Base-by-base conservation (phyloP, 192 early-diverging fungal species). In the Entomortierella beljakovae region DNA sequence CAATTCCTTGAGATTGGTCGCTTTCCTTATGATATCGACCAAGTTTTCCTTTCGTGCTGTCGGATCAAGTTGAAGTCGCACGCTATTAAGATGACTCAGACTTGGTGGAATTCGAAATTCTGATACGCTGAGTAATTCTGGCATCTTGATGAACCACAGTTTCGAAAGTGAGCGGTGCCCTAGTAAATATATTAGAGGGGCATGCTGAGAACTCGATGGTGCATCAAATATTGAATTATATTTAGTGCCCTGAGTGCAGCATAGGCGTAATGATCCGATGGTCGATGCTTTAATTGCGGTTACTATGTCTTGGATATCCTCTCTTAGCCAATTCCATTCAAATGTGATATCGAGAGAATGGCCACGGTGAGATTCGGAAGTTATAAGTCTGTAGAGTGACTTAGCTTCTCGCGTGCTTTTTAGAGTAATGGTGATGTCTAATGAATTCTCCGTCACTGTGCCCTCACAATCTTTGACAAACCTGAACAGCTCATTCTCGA, bases 371-470 rank as follows among this genome's bases (percentile, higher is more conserved):
- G 29, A 42, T 11, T 11, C 15, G 10, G 40, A 50, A 9, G 7
- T 33, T 9, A 62, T 26, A 31, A 62, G 23, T 31, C 25, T 62
- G 46, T 35, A 62, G 61, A 62, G 50, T 28, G 28, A 48, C 1
- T 16, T 42, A 11, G 61, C 61, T 13, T 62, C 46, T n/a, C 23
- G 23, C 16, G 28, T 22, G 16, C 26, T 32, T 48, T 46, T 48
- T 0, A 62, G 31, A 9, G 43, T 13, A 48, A 62, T 62, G 11
- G 15, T 50, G 20, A 62, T 29, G 13, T 23, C 46, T 16, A 49
- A 46, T 6, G 20, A 7, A 4, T 62, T 46, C 9, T 18, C 18
- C 51, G 2, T 3, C 13, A 29, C 28, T 53, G 51, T 25, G 2
- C 51, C 51, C 1, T 31, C 2, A 18, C 51, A 53, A 8, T 31